Base-by-base conservation (phyloP, 495 filamentous ascomycete species). In the Hypoxylon perforatum region DNA sequence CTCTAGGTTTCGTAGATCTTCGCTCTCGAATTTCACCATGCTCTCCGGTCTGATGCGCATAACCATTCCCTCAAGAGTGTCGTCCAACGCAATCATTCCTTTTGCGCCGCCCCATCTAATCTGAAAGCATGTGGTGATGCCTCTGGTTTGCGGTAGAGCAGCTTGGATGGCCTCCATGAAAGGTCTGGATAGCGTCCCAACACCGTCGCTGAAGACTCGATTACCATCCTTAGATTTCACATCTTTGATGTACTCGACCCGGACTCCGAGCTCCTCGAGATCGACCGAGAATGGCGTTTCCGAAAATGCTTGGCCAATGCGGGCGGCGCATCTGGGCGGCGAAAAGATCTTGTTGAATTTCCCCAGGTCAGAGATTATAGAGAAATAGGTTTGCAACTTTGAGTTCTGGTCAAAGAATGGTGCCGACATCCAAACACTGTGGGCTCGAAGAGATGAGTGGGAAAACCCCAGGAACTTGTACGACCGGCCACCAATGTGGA, bases 241-340 rank as follows among this genome's bases (percentile, higher is more conserved):
- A 47, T 85, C 88, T 0, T 54, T 61, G 0, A 87, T 83, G 25
- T 53, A 12, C 45, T 72, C 38, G 5, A 80, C 65, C 0, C 47
- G 41, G 8, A 84, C 77, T 11, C 55, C 33, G n/a, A 75, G 42
- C 0, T 77, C 74, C 15, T 77, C 35, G 4, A 80, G 61, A 3
- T 77, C 65, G 1, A 91, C 67, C 0, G 82, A 65, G 22, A 85
- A 78, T 0, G 88, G 82, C 0, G 92, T 95, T 58, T 95, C 90
- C 0, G 91, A 91, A 52, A 95, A 95, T 0, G 90, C 88, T 68
- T 95, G 92, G 0, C 92, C 92, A 35, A 95, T 93, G 28, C 92
- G 80, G 0, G 92, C 92, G 0, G 92, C 92, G 55, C 90, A 92
- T 57, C 86, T 87, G 0, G 92, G 91, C 0, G 91, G 90, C 3